Conservation (phyloP, 768 basidiomycete species). For the Collybiopsis confluens region DNA sequence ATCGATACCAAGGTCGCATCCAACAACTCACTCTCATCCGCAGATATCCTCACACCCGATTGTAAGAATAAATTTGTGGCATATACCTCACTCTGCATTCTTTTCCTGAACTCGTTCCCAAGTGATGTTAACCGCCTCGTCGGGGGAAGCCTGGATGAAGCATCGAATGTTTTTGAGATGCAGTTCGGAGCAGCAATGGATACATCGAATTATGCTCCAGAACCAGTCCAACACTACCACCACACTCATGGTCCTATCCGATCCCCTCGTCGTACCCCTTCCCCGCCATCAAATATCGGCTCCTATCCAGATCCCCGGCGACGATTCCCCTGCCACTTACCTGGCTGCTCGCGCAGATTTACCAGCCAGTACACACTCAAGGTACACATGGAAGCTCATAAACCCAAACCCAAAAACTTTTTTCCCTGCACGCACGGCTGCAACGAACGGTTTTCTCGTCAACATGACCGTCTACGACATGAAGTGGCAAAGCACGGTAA, state of each 20-base stretch:
- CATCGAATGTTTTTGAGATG: slow-evolving; percentile 7
- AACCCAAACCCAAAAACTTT: slow-evolving; percentile 42
- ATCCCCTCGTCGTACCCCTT: slow-evolving; percentile 1
- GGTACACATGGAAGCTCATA: slow-evolving; percentile 53
- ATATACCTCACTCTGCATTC: accelerated
- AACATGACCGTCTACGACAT: slow-evolving; percentile 53
- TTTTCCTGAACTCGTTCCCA: not conserved
- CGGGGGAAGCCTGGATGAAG: not conserved
- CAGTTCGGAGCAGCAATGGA: slow-evolving; percentile 1
- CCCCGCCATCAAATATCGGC: not conserved
- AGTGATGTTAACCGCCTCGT: not conserved
- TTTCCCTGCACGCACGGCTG: slow-evolving; percentile 55
- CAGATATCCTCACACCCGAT: not conserved
- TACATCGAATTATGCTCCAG: not conserved
- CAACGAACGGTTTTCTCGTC: slow-evolving; percentile 49
- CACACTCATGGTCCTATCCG: not conserved
- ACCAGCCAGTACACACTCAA: slow-evolving; percentile 52
- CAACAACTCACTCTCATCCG: not conserved
- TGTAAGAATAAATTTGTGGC: not conserved
- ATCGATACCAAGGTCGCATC: not conserved
- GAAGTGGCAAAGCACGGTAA: slow-evolving; percentile 57
- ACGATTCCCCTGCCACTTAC: slow-evolving; percentile 43
- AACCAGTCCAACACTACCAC: not conserved
- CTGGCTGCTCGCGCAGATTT: slow-evolving; percentile 45
- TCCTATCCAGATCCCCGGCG: slow-evolving; percentile 16